Evolutionary conservation across 2,329 filamentous ascomycete species (phyloP).

Genomic region (Aquanectria penicillioides): DNA sequence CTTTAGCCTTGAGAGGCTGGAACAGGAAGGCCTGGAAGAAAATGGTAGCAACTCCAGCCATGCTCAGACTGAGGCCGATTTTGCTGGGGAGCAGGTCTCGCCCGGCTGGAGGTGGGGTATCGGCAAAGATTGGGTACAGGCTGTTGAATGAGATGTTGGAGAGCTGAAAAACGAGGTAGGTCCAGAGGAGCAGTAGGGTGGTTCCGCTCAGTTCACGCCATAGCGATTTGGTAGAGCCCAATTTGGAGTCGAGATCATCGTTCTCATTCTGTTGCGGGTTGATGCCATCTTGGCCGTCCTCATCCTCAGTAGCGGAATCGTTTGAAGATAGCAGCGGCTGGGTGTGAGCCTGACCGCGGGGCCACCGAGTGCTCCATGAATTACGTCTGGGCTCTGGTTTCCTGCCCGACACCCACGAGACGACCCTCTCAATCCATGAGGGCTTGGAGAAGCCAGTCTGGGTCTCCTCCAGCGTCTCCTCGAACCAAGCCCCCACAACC

Average conservation of each 20-base stretch:
- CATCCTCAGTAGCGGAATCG: slow-evolving; percentile 34
- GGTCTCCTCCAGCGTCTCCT: slow-evolving; percentile 72
- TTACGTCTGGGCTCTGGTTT: slow-evolving; percentile 36
- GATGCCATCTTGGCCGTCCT: slow-evolving; percentile 39
- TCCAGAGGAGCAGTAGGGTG: slow-evolving; percentile 81
- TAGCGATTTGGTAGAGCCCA: slow-evolving; percentile 40
- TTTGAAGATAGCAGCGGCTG: slow-evolving; percentile 44
- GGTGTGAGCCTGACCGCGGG: slow-evolving; percentile 37
- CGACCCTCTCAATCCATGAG: slow-evolving; percentile 46
- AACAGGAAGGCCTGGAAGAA: slow-evolving; percentile 90
- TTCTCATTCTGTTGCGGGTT: slow-evolving; percentile 29
- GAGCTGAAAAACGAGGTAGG: slow-evolving; percentile 93
- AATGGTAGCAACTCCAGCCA: slow-evolving; percentile 87
- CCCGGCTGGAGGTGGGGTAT: slow-evolving; percentile 78
- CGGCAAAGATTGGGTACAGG: slow-evolving; percentile 91
- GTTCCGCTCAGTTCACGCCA: slow-evolving; percentile 77
- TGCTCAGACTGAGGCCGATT: slow-evolving; percentile 86
- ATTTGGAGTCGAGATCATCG: slow-evolving; percentile 38
- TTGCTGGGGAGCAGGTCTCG: slow-evolving; percentile 79
- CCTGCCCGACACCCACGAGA: slow-evolving; percentile 40
- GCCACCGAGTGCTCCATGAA: slow-evolving; percentile 54
- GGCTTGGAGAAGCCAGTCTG: slow-evolving; percentile 45
- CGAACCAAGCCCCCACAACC: slow-evolving; percentile 80
- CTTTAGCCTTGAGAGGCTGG: slow-evolving; percentile 76
- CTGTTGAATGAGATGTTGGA: slow-evolving; percentile 96